A percentile compares a stretch with the other conserved stretches of the same genome.
Conservation (phyloP, 768 basidiomycete genomes). For the Amanita pseudoporphyria region DNA sequence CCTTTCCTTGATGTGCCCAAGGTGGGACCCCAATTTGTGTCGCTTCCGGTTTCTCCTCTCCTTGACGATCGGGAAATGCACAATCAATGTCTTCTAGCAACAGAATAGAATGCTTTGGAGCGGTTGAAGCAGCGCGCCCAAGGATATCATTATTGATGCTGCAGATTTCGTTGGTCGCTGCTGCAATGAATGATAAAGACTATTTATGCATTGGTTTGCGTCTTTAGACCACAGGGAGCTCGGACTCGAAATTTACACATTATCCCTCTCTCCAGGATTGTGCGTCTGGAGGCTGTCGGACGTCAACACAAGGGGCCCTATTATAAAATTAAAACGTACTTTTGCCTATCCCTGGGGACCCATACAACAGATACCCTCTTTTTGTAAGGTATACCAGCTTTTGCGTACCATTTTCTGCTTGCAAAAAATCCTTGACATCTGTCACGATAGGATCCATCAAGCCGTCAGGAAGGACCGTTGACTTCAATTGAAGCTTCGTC, state of each 20-base stretch:
- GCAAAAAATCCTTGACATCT: conserved; percentile 44
- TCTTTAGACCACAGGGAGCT: too few species aligned
- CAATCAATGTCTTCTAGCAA: too few species aligned
- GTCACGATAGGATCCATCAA: conserved; percentile 35
- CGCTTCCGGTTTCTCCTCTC: conserved; percentile 20
- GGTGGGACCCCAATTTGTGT: not conserved
- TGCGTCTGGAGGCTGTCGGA: conserved; percentile 28
- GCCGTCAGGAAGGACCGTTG: conserved; percentile 41
- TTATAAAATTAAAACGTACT: conserved; percentile 24
- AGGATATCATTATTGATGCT: conserved; percentile 44
- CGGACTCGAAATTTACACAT: too few species aligned
- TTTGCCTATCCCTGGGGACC: conserved; percentile 53
- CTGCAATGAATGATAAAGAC: not conserved
- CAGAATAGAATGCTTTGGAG: too few species aligned
- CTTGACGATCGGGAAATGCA: too few species aligned
- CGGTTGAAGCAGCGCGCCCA: too few species aligned
- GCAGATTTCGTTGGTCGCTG: conserved; percentile 4
- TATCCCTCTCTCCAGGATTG: too few species aligned
- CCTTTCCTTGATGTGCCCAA: too few species aligned
- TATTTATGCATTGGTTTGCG: too few species aligned
- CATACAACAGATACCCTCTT: conserved; percentile 46
- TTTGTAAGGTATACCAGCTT: conserved; percentile 49
- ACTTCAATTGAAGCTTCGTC: conserved; percentile 42
- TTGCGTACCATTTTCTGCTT: conserved; percentile 48
- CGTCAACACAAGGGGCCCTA: conserved; percentile 23